Evolutionary conservation across 805 yeast species (phyloP).

Genomic region (Saturnispora quitensis): DNA sequence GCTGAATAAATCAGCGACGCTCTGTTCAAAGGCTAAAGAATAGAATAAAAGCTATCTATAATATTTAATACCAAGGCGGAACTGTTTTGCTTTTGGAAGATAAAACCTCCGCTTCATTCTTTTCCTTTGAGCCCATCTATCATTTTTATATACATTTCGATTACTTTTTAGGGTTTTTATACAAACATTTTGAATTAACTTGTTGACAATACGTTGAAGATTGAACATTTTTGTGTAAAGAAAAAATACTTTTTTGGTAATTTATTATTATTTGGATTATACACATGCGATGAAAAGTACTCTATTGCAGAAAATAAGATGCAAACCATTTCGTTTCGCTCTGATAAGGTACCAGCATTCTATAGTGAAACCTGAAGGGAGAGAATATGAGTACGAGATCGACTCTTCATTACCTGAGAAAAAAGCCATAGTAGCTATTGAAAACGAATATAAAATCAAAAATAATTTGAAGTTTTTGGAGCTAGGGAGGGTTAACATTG

Average conservation of each 20-base stretch:
- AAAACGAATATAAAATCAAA: neutral
- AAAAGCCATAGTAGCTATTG: neutral
- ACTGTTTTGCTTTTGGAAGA: neutral
- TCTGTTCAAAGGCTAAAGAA: neutral
- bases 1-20: neutral
- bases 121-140: neutral
- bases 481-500: neutral
- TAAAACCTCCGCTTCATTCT: neutral
- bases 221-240: too few species aligned
- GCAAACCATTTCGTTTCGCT: neutral
- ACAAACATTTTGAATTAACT: neutral
- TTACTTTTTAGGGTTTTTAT: neutral
- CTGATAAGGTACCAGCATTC: neutral
- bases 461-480: neutral
- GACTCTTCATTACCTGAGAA: neutral
- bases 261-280: neutral
- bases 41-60: neutral
- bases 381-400: neutral
- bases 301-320: neutral
- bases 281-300: neutral
- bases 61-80: neutral
- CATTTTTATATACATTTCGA: neutral
- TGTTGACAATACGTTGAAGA: neutral
- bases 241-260: neutral
- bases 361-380: neutral